Base-by-base conservation (phyloP, 257 asterid species). In the Ajuga chamaepitys region DNA sequence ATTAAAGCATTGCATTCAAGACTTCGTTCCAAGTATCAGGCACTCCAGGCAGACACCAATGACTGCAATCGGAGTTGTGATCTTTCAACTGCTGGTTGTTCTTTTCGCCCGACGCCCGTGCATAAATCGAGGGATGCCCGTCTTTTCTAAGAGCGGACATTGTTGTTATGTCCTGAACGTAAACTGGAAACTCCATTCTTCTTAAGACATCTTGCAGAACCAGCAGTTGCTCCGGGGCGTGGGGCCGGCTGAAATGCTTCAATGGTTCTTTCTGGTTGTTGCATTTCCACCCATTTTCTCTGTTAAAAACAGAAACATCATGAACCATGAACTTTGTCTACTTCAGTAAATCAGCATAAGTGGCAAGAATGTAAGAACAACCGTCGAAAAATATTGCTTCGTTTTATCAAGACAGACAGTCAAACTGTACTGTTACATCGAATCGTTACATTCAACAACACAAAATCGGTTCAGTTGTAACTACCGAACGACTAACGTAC, bases 41-140 rank as follows among this genome's bases (percentile, higher is more conserved):
- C 41, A 91, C 95, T 7, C 96, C 98, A 40, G 96, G 98, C 25
- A 91, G 80, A 67, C 98, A 91, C 95, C 98, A 91, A 54, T 91
- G 98, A 64, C 96, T 91, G 30, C 98, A 91, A 10, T 91, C 98
- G 18, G 89, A 79, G 45, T 57, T 64, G 35, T 65, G 70, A 32
- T 69, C 84, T 79, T 70, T 82, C 7, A 63, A 7, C 55, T 58
- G 82, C 52, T 76, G 81, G 60, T 79, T 75, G 26, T 72, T 77
- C 55, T 81, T 84, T 58, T 78, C 88, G 22, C 89, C 85, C 13
- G 74, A 26, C 2, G 78, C 82, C 14, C 75, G 69, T 16, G 74
- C 77, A 14, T 91, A 91, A n/a, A 88, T 70, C 18, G 96, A 91
- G n/a, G 98, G 98, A 77, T 91, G 98, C 0, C 91, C 98, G 4